A percentile compares a stretch with the other conserved stretches of the same genome.
Evolutionary conservation across 192 early-diverging fungal genomes (phyloP).

Genomic region (Coemansia reversa): DNA sequence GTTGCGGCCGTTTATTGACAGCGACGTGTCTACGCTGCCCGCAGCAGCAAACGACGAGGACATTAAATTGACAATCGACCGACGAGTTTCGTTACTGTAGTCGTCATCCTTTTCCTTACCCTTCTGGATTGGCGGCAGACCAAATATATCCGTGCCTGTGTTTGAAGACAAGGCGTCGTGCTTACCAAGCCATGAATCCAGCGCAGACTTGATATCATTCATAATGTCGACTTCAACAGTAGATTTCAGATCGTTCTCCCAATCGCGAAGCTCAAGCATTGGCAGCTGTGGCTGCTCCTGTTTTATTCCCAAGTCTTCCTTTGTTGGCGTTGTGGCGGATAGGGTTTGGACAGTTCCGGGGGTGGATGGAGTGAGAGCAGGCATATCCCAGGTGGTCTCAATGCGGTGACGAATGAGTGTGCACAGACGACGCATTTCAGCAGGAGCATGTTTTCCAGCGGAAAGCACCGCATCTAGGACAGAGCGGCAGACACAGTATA

Average conservation of each 20-base stretch:
- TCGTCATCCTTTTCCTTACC: not conserved
- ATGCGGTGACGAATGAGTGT: conserved; percentile 45
- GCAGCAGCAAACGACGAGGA: conserved; percentile 23
- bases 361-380: conserved; percentile 8
- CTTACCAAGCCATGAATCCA: conserved; percentile 48
- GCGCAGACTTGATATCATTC: conserved; percentile 39
- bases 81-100: conserved; percentile 10
- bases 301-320: conserved; percentile 11
- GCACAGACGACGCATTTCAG: conserved; percentile 49
- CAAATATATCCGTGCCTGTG: not conserved
- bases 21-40: conserved; percentile 19
- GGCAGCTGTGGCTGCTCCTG: conserved; percentile 24
- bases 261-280: conserved; percentile 45
- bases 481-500: conserved; percentile 51
- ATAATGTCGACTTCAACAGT: conserved; percentile 44
- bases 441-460: conserved; percentile 42
- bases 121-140: not conserved
- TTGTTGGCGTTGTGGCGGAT: not conserved
- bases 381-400: conserved; percentile 37
- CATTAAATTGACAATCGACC: conserved; percentile 23
- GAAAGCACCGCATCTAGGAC: conserved; percentile 54
- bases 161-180: conserved; percentile 10
- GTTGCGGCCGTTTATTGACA: conserved; percentile 9
- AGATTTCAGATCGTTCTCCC: conserved; percentile 46
- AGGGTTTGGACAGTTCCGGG: conserved; percentile 7